A percentile compares a stretch with the other conserved stretches of the same genome.
Evolutionary conservation across 345 rosid genomes (phyloP).

Genomic region (Limnanthes douglasii): DNA sequence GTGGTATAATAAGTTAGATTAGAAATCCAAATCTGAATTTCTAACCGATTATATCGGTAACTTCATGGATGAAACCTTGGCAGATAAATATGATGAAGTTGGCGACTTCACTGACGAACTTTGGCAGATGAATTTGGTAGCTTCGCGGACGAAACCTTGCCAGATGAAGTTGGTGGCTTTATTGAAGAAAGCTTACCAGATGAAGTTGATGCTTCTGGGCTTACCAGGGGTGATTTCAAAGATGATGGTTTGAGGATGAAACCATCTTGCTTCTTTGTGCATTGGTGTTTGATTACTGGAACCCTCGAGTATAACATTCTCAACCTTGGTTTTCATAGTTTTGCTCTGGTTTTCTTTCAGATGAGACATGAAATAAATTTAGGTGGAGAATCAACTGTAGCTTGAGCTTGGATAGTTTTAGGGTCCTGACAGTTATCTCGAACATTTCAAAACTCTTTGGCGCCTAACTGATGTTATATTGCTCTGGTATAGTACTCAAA

Average conservation of each 20-base stretch:
- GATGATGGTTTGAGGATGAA: conserved; percentile 35
- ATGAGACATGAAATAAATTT: too few relatives aligned
- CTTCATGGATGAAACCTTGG: too few relatives aligned
- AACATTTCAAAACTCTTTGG: conserved; percentile 25
- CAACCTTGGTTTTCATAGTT: conserved; percentile 40
- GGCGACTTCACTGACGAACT: conserved; percentile 13
- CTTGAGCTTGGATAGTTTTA: conserved; percentile 11
- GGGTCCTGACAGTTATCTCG: conserved; percentile 24
- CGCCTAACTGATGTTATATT: conserved; percentile 51
- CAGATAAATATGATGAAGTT: too few relatives aligned
- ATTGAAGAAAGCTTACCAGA: conserved; percentile 18
- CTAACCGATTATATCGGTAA: too few relatives aligned
- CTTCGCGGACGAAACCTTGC: too few relatives aligned
- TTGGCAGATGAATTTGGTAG: too few relatives aligned
- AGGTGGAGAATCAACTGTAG: conserved; percentile 9
- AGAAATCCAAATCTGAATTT: too few relatives aligned
- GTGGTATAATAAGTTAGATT: too few relatives aligned
- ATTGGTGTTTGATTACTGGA: conserved; percentile 32
- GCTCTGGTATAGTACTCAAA: conserved; percentile 44
- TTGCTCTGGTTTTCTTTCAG: conserved; percentile 35
- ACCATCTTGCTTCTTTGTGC: conserved; percentile 30
- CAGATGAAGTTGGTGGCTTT: too few relatives aligned
- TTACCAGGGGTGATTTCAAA: conserved; percentile 32
- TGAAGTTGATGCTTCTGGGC: conserved; percentile 43
- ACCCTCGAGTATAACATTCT: conserved; percentile 48